These are phyloP conservation scores for Elsinoe perseae DNA, from an alignment of 2,329 filamentous ascomycete genomes.

Conservation along the genomic window DNA sequence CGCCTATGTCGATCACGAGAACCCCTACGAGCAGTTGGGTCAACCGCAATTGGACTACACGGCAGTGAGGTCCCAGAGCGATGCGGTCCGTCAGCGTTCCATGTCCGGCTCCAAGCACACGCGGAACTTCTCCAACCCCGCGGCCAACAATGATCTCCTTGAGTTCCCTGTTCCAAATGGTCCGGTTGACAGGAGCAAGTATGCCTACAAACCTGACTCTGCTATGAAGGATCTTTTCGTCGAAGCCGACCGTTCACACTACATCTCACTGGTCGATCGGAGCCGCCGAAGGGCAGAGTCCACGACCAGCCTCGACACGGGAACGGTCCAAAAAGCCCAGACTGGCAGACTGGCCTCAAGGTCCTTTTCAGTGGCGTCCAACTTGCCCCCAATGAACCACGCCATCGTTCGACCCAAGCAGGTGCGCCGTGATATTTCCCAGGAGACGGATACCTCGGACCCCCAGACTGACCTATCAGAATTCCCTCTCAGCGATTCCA, in stretches of 20 bases:
- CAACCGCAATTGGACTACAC: slow-evolving; percentile 29
- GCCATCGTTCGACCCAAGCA: slow-evolving; percentile 17
- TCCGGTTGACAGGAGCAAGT: slow-evolving; percentile 22
- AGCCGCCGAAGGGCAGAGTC: slow-evolving; percentile 12
- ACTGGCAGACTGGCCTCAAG: slow-evolving; percentile 14
- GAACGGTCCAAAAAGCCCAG: slow-evolving; percentile 6
- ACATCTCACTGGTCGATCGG: slow-evolving; percentile 20
- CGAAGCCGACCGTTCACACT: slow-evolving; percentile 22
- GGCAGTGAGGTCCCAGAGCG: slow-evolving; percentile 18
- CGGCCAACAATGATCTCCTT: slow-evolving; percentile 8
- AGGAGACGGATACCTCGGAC: slow-evolving; percentile 33
- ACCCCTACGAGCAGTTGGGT: slow-evolving; percentile 9
- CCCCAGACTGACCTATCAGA: slow-evolving; percentile 37
- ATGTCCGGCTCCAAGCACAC: slow-evolving; percentile 11
- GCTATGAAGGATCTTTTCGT: slow-evolving; percentile 26
- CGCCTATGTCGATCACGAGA: slow-evolving; percentile 25
- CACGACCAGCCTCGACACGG: slow-evolving; percentile 10
- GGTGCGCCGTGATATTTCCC: slow-evolving; percentile 23
- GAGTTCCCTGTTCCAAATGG: slow-evolving; percentile 13
- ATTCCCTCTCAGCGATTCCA: slow-evolving; percentile 33
- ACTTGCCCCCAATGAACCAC: slow-evolving; percentile 1
- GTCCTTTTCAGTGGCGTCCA: slow-evolving; percentile 14
- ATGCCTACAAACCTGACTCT: slow-evolving; percentile 23
- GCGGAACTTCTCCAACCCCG: slow-evolving; percentile 15
- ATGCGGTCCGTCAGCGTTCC: slow-evolving; percentile 19